Percentiles rank a stretch among this genome's conserved stretches.
phyloP scores from a whole-genome alignment of 352 stramenopile species.

The Phytophthora hibernalis region DNA sequence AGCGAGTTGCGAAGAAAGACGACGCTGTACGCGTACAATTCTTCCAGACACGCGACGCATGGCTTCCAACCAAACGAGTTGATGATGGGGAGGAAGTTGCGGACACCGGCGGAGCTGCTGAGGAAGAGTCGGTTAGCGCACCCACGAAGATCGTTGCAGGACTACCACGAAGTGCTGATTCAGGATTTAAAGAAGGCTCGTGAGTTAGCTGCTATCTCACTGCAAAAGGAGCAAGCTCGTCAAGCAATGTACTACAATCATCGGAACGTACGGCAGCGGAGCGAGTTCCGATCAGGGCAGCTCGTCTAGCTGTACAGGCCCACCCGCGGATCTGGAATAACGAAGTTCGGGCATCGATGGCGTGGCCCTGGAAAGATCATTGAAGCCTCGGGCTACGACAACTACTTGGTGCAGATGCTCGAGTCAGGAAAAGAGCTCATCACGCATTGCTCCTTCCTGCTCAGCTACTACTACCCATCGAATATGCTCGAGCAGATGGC shows the following conservation, averaged over 20 bases:
- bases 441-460: background rate
- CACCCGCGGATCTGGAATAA: background rate
- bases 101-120: no score
- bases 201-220: no score
- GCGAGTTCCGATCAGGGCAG: background rate
- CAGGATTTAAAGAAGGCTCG: no score
- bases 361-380: background rate
- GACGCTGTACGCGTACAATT: background rate
- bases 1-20: background rate
- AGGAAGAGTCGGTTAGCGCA: no score
- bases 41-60: background rate
- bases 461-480: background rate
- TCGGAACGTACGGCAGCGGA: background rate
- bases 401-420: background rate
- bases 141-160: no score
- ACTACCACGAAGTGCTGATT: no score
- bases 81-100: background rate
- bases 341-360: background rate
- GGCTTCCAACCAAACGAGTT: background rate
- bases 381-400: background rate
- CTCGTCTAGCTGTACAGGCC: background rate
- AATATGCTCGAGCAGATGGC: background rate
- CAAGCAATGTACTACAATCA: background rate
- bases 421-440: background rate
- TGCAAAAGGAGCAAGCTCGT: background rate